Conservation (phyloP, 805 yeast genomes). For the Teunomyces funiuensis region DNA sequence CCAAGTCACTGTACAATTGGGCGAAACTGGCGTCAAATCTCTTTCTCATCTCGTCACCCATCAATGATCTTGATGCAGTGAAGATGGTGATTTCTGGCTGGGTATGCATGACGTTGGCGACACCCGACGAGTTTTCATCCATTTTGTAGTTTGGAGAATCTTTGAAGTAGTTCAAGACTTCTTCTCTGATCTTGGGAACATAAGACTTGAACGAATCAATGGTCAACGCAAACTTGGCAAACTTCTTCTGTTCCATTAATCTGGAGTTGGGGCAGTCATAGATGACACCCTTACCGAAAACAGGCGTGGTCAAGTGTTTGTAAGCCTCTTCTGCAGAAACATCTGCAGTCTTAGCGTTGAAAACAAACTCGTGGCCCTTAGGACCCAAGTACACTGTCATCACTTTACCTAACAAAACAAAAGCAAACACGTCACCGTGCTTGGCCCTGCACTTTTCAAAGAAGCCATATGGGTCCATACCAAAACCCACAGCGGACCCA, state of each 20-base stretch:
- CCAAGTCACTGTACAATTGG: constrained; percentile 81
- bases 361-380: constrained; percentile 94
- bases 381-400: constrained; percentile 98
- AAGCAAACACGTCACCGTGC: constrained; percentile 92
- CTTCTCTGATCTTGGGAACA: constrained; percentile 86
- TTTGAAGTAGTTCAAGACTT: constrained; percentile 65
- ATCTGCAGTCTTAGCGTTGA: constrained; percentile 84
- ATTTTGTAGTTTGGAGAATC: constrained; percentile 49
- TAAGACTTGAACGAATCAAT: constrained; percentile 78
- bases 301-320: constrained; percentile 97
- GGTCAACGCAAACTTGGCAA: constrained; percentile 86
- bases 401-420: constrained; percentile 81
- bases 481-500: constrained; percentile 86
- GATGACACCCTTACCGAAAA: constrained; percentile 95
- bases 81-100: constrained; percentile 96
- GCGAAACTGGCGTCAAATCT: constrained; percentile 84
- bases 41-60: constrained; percentile 89
- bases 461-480: constrained; percentile 91
- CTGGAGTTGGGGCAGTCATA: constrained; percentile 94
- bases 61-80: constrained; percentile 88
- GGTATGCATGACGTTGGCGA: constrained; percentile 67
- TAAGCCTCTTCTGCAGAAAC: constrained; percentile 97
- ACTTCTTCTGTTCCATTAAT: constrained; percentile 97
- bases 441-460: constrained; percentile 75
- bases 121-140: constrained; percentile 41